Base-by-base conservation (phyloP, 2,329 filamentous ascomycete species). In the Rhinocladiella similis region DNA sequence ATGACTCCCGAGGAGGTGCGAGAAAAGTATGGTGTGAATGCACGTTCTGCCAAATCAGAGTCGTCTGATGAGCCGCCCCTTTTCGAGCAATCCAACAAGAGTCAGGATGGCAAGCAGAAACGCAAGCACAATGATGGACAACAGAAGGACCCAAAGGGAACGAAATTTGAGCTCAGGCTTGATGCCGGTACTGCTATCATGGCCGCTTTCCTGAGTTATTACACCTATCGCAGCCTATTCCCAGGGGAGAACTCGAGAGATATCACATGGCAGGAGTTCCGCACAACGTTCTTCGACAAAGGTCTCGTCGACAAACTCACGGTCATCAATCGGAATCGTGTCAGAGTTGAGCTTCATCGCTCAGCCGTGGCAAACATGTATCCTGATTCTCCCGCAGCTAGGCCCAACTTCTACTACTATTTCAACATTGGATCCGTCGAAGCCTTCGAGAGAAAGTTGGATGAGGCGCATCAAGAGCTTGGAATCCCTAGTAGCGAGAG, bases 261-360 rank as follows among this genome's bases (percentile, higher is more conserved):
- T 70, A 97, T 99, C 57, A 97, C 94, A 53, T 99, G 91, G 90
- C 92, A 99, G 75, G 94, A 99, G 75, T 90, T 99, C 76, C 82
- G 90, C 61, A 92, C 85, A 65, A 94, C 91, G 29, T 97, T 96
- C 80, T 80, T 99, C 59, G 91, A 97, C 75, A 97, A 96, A 79
- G 94, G 94, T 6, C 81, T 99, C 20, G 92, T 99, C 18, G 90
- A 97, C 76, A 97, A 92, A 77, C 82, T 99, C 65, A 86, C 87
- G 16, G 87, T 96, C 33, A 83, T 96, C 50, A 86, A 91, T 65
- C 83, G 86, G 62, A 86, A 84, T 66, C 84, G 83, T 60, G 94
- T 97, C 45, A 84, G 88, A 53, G 90, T 97, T 29, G 84, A 90
- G 63, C 79, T 94, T 47, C 86, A 95, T 70, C 86, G 88, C 47